Base-by-base conservation (phyloP, 768 basidiomycete species). In the Flagelloscypha sp. region DNA sequence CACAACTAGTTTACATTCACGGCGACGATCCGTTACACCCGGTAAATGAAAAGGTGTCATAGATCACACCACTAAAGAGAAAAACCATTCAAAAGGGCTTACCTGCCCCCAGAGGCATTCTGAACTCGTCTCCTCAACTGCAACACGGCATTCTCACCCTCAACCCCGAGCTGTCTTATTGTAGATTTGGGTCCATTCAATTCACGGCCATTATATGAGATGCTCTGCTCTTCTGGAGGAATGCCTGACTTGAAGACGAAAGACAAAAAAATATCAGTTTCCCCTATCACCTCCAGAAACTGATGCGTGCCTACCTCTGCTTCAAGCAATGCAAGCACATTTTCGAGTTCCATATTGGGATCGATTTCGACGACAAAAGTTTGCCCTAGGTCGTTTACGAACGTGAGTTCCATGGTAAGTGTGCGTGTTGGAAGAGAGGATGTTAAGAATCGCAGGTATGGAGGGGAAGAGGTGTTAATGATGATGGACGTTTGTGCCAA, bases 241-340 rank as follows among this genome's bases (percentile, higher is more conserved):
- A 93, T 77, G 16, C 77, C 79, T 10, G 84, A 87, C 89, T 92
- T 47, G 12, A 27, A 31, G 24, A 25, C 7, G 4, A 32, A 12
- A 16, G 16, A 12, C 13, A 13, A 25, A 21, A 34, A 27, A n/a
- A 54, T 79, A 55, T n/a, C n/a, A n/a, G n/a, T n/a, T n/a, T n/a
- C n/a, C n/a, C n/a, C n/a, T n/a, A n/a, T n/a, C n/a, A n/a, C n/a
- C n/a, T n/a, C n/a, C n/a, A n/a, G n/a, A n/a, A n/a, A n/a, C n/a
- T n/a, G n/a, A n/a, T n/a, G n/a, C n/a, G n/a, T n/a, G n/a, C n/a
- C n/a, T 54, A 90, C 94, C 76, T 97, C 93, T 0, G 83, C 93
- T 59, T 95, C 90, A n/a, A 95, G 68, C 36, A 97, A 66, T 9
- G 88, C 94, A 73, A 84, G 83, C 24, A 97, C 79, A 55, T 93